Conservation (phyloP, 2,329 filamentous ascomycete genomes). For the Claviceps sp. region DNA sequence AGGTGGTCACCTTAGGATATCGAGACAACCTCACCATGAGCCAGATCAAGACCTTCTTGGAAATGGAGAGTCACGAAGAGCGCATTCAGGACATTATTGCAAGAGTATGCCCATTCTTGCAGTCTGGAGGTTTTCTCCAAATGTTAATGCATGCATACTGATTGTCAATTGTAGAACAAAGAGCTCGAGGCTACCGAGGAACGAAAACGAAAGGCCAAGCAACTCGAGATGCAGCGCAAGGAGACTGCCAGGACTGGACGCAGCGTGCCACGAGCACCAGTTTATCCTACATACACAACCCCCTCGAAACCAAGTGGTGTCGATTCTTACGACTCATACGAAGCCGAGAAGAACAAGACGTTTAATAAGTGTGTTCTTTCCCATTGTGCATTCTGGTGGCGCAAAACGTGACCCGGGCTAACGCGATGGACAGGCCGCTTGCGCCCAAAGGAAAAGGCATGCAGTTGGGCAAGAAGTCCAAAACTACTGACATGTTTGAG, state of each 20-base stretch:
- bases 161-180: constrained; percentile 58
- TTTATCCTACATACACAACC: constrained; percentile 81
- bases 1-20: constrained; percentile 91
- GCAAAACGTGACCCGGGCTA: not conserved
- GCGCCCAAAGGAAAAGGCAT: constrained; percentile 90
- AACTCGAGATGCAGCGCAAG: constrained; percentile 97
- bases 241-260: constrained; percentile 73
- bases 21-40: constrained; percentile 89
- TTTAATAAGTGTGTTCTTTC: constrained; percentile 53
- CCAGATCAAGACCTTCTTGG: constrained; percentile 98
- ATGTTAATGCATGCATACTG: constrained; percentile 8
- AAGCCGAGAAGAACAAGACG: constrained; percentile 92
- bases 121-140: not conserved
- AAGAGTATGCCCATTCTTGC: constrained; percentile 40
- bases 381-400: not conserved
- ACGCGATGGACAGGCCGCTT: constrained; percentile 30
- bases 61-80: constrained; percentile 99
- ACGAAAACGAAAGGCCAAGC: constrained; percentile 96
- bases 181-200: constrained; percentile 96
- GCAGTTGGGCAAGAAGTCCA: constrained; percentile 98
- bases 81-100: constrained; percentile 97
- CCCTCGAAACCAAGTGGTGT: constrained; percentile 59
- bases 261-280: constrained; percentile 57
- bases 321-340: constrained; percentile 85
- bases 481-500: constrained; percentile 95